Evolutionary conservation across 2,329 filamentous ascomycete species (phyloP).

Genomic region (Aspergillus transmontanensis): DNA sequence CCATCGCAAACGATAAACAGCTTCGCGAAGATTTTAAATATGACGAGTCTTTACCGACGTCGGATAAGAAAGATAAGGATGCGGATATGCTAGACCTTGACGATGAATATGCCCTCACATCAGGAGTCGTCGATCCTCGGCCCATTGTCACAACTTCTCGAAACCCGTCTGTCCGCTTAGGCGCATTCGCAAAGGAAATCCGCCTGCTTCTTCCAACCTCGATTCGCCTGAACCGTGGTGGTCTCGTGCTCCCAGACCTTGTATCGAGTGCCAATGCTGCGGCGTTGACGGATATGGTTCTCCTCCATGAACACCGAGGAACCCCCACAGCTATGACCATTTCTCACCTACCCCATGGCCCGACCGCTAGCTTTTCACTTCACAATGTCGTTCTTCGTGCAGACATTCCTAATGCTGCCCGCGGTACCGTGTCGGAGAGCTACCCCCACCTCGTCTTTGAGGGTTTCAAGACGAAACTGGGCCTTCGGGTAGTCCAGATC

Average conservation of each 20-base stretch:
- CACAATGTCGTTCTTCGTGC: conserved; percentile 92
- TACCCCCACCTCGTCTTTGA: conserved; percentile 97
- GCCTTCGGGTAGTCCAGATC: conserved; percentile 81
- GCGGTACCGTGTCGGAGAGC: conserved; percentile 85
- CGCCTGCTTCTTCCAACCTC: conserved; percentile 79
- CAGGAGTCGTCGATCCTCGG: conserved; percentile 86
- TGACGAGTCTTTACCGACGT: conserved; percentile 76
- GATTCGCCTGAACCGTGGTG: conserved; percentile 89
- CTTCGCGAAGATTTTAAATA: conserved; percentile 89
- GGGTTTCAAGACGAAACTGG: conserved; percentile 80
- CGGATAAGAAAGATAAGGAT: conserved; percentile 69
- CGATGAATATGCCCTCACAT: conserved; percentile 88
- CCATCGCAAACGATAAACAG: conserved; percentile 81
- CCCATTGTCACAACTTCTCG: conserved; percentile 89
- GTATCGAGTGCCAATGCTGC: conserved; percentile 78
- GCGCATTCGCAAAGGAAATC: conserved; percentile 92
- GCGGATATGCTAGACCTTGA: conserved; percentile 79
- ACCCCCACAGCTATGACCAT: conserved; percentile 87
- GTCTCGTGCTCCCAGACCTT: conserved; percentile 82
- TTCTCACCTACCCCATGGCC: conserved; percentile 85
- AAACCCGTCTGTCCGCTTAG: conserved; percentile 79
- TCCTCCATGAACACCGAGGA: conserved; percentile 90
- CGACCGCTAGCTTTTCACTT: conserved; percentile 82
- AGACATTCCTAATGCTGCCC: conserved; percentile 84
- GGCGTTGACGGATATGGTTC: conserved; percentile 79